Evolutionary conservation across 2,329 filamentous ascomycete genomes (phyloP).

Genomic region (Verticillium dahliae): DNA sequence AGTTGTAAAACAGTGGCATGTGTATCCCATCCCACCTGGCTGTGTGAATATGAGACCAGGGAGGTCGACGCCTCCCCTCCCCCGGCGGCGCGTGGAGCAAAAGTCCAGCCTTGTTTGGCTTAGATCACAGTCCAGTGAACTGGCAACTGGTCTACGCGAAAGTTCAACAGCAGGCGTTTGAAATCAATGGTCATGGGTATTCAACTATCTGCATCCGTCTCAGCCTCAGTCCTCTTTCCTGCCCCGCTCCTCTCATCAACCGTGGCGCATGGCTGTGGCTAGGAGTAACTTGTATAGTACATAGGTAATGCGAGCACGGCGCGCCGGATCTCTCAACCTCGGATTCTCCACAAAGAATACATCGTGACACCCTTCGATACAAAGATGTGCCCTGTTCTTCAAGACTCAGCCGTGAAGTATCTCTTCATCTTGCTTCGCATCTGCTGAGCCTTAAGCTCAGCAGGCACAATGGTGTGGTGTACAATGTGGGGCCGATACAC

Average conservation of each 20-base stretch:
- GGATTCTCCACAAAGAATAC: neutral
- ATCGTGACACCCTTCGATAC: neutral
- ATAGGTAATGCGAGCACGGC: neutral
- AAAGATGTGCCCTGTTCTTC: neutral
- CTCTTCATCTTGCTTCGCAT: conserved; percentile 60
- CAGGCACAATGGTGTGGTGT: conserved; percentile 71
- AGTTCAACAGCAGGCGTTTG: neutral
- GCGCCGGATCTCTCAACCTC: neutral
- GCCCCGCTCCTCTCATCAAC: neutral
- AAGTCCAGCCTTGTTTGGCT: no score
- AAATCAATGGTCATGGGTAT: neutral
- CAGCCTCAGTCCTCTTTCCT: neutral
- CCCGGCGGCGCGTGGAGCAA: no score
- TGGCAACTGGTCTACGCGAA: no score
- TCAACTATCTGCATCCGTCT: neutral
- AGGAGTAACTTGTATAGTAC: neutral
- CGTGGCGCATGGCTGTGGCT: neutral
- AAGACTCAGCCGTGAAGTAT: conserved; percentile 63
- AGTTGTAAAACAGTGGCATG: no score
- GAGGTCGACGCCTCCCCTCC: no score
- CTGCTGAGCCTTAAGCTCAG: conserved; percentile 64
- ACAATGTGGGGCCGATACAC: conserved; percentile 90
- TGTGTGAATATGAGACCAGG: no score
- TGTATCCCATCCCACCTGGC: no score
- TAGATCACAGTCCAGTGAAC: no score